phyloP scores from a whole-genome alignment of 2,329 filamentous ascomycete genomes.

The Neonectria faginata region DNA sequence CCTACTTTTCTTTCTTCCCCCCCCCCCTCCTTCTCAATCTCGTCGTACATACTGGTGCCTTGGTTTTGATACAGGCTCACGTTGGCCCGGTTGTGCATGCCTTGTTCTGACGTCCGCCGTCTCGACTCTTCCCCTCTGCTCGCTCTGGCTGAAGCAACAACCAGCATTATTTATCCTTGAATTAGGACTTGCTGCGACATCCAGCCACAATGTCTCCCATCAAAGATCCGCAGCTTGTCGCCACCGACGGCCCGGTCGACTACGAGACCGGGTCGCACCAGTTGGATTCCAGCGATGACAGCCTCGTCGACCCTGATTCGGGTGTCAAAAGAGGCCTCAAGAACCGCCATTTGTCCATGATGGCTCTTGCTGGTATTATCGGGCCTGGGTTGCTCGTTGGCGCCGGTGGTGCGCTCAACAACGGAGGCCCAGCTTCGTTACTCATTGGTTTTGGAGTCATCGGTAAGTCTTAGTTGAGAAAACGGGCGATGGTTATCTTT shows the following conservation, averaged over 20 bases:
- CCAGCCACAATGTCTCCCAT: conserved; percentile 31
- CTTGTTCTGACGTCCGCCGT: conserved; percentile 6
- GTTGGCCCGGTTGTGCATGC: not conserved
- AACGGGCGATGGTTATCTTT: not conserved
- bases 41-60: not conserved
- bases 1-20: conserved; percentile 28
- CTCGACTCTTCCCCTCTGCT: conserved; percentile 6
- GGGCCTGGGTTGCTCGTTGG: conserved; percentile 80
- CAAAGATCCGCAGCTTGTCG: conserved; percentile 37
- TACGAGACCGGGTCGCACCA: conserved; percentile 35
- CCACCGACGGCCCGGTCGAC: conserved; percentile 37
- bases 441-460: conserved; percentile 80
- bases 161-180: not conserved
- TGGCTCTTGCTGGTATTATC: conserved; percentile 71
- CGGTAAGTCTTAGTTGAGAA: conserved; percentile 50
- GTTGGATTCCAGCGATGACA: conserved; percentile 48
- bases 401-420: conserved; percentile 74
- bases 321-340: conserved; percentile 78
- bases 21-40: conserved; percentile 1
- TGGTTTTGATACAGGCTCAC: conserved; percentile 15
- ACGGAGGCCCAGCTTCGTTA: conserved; percentile 77
- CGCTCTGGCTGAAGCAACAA: conserved; percentile 17
- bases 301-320: conserved; percentile 67
- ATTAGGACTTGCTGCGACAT: conserved; percentile 4
- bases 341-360: conserved; percentile 75